These are phyloP conservation scores for Trichoderma sp. DNA, from an alignment of 2,329 filamentous ascomycete genomes.

Conservation along the genomic window DNA sequence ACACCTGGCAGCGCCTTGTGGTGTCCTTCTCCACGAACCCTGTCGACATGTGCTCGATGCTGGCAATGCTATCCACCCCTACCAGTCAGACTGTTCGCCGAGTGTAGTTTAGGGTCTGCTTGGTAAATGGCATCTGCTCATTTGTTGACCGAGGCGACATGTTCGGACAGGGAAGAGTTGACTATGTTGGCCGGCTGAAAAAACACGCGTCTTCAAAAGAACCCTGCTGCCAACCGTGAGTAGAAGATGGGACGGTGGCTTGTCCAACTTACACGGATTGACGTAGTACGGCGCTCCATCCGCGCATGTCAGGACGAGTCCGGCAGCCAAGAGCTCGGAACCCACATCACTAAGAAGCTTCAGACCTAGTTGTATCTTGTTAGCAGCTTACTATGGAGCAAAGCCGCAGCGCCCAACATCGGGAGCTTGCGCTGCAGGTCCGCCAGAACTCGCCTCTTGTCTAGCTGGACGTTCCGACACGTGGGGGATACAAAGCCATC, in stretches of 20 bases:
- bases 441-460: not conserved
- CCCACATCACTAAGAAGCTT: not conserved
- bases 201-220: not conserved
- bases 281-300: not conserved
- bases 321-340: not conserved
- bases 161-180: not conserved
- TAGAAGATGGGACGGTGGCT: not conserved
- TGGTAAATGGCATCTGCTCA: not conserved
- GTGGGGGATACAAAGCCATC: conserved; percentile 6
- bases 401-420: not conserved
- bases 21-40: not conserved
- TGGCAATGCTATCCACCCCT: not conserved
- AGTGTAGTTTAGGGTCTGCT: not conserved
- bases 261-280: not conserved
- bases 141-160: conserved; percentile 9
- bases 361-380: not conserved
- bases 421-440: conserved; percentile 12
- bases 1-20: not conserved
- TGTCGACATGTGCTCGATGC: not conserved
- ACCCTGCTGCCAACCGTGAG: not conserved
- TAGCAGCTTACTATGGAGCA: not conserved
- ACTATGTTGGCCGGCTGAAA: not conserved
- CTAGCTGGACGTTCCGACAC: not conserved
- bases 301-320: not conserved
- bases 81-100: not conserved